Base-by-base conservation (phyloP, 208 protist genomes). In the Paratrypanosoma confusum region DNA sequence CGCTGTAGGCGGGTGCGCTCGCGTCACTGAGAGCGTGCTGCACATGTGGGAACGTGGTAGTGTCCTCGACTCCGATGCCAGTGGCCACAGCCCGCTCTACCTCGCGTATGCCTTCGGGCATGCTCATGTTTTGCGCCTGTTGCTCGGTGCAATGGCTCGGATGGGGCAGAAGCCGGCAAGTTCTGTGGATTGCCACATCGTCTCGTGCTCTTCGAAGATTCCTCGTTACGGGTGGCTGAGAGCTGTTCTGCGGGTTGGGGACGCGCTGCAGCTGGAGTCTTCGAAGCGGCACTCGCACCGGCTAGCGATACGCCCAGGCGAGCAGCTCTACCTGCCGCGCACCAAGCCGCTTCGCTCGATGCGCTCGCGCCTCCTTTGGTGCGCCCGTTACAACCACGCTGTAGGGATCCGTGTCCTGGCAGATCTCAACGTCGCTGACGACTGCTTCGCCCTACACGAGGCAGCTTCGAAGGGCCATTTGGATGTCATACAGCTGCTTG, bases 401-500 rank as follows among this genome's bases (percentile, higher is more conserved):
- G 65, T 86, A 0, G 81, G 81, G 1, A 52, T 90, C 22, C 77
- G 77, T 16, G 74, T 77, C 20, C 52, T 90, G 29, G 81, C 67
- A 8, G 74, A 90, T 45, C 61, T 81, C 46, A 84, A 84, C 57
- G 56, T 82, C 17, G 40, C 61, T 5, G 81, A 90, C 45, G 65
- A 76, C 48, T 75, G 81, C 51, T 36, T 35, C 16, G 81, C 64
- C 8, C 56, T 90, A 20, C 65, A 77, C 34, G 37, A 59, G 26
- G 81, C 81, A 3, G 77, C 77, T 18, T 50, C 56, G n/a, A 53
- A 50, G 13, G 81, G 77, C 10, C 45, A 63, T 24, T 20, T 57
- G 39, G 62, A 71, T 31, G 49, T 81, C 0, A 49, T 75, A 32
- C 50, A 84, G 57, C 47, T 90, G 23, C 73, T 90, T 18, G 50